Percentiles rank a stretch among this genome's conserved stretches.
These are phyloP conservation scores for Pyrenophora tritici-repentis DNA, from an alignment of 2,329 filamentous ascomycete genomes.

Conservation along the genomic window DNA sequence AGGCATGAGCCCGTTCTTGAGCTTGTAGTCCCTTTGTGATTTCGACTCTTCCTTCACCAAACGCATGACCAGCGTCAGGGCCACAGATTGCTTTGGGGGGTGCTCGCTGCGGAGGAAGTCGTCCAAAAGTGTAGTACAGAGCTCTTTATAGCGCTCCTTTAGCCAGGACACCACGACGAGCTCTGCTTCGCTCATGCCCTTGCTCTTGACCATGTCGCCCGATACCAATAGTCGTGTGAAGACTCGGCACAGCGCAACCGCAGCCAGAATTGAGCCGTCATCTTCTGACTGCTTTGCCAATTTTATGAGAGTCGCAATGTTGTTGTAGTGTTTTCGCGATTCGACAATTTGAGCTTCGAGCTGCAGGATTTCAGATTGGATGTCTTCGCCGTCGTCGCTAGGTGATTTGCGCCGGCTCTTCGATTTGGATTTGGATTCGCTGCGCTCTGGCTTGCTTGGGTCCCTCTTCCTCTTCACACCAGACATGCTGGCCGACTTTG, in stretches of 20 bases:
- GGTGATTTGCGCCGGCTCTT: constrained; percentile 41
- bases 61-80: constrained; percentile 80
- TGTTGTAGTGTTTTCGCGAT: constrained; percentile 90
- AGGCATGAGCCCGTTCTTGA: constrained; percentile 70
- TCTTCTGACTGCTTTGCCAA: constrained; percentile 56
- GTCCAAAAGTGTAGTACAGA: constrained; percentile 64
- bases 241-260: constrained; percentile 81
- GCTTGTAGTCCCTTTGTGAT: constrained; percentile 59
- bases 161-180: constrained; percentile 77
- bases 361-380: constrained; percentile 69
- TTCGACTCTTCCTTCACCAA: constrained; percentile 74
- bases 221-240: constrained; percentile 81
- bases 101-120: constrained; percentile 65
- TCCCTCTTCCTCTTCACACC: constrained; percentile 53
- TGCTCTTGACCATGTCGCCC: constrained; percentile 70
- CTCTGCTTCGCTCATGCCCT: constrained; percentile 72
- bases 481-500: constrained; percentile 30
- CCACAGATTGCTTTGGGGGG: constrained; percentile 67
- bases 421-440: constrained; percentile 44
- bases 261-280: constrained; percentile 68
- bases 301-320: constrained; percentile 74
- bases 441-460: constrained; percentile 39
- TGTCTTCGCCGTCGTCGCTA: constrained; percentile 49
- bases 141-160: constrained; percentile 73
- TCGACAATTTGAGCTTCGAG: constrained; percentile 82